Evolutionary conservation across 2,329 filamentous ascomycete species (phyloP), one percentile per base, ranked within the genome.

Genomic region (Alternaria tenuissima): DNA sequence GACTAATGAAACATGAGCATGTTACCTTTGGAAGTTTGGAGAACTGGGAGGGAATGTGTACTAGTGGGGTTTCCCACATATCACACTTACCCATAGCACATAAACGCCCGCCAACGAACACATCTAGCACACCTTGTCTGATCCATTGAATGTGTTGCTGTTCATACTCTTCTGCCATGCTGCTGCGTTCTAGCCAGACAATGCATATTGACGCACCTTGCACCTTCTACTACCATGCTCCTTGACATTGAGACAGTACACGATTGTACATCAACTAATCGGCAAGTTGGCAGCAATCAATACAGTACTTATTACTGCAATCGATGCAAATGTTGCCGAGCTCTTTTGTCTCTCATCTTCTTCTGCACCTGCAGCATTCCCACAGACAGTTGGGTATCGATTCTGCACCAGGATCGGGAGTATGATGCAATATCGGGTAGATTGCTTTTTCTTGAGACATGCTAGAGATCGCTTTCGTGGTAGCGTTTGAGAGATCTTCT

Each of bases 281-380:
- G 26, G 47, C 54, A 11, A 66, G 55, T 22, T 34, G 46, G 34
- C 63, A 66, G 22, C 63, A 66, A 7, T 52, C 52, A n/a, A 67
- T 38, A 2, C 20, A 44, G 32, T 65, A 65, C 14, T 26, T 36
- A 52, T 66, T 62, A 41, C 55, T 54, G 42, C 65, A 66, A 14
- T 61, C 65, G 12, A 64, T 53, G 47, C 63, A 68, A 8, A 61
- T 26, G 20, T 63, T 30, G 6, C 65, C 59, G 39, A 66, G 26
- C 46, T 68, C 55, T 38, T 59, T 60, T 30, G 57, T 63, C 46
- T 57, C 26, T 63, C 64, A 68, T 28, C 41, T 53, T 42, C 59
- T 59, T n/a, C 34, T 43, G 42, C 65, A 68, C n/a, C 59, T 52
- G 28, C 59, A 66, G 20, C 65, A 66, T 20, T 42, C 18, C 64